A percentile compares a stretch with the other conserved stretches of the same genome.
Conservation (phyloP, 345 rosid genomes). For the Tarenaya hassleriana region DNA sequence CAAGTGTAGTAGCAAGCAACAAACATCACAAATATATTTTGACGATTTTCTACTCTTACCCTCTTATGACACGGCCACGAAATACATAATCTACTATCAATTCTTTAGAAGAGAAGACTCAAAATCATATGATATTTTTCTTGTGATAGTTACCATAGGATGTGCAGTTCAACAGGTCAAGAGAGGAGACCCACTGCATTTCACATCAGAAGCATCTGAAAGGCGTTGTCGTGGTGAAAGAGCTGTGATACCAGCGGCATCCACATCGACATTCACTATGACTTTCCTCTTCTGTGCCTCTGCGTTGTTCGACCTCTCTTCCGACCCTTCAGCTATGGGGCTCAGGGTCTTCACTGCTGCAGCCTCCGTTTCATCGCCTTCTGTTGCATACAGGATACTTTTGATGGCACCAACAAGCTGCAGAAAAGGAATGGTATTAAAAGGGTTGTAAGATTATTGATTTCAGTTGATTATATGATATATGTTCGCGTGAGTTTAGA, state of each 20-base stretch:
- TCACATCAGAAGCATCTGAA: slow-evolving; percentile 87
- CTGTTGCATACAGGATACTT: slow-evolving; percentile 72
- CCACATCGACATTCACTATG: slow-evolving; percentile 67
- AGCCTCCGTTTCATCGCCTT: slow-evolving; percentile 54
- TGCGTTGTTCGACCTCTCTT: slow-evolving; percentile 44
- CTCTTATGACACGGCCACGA: no score
- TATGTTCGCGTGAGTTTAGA: not conserved
- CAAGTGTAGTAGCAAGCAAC: no score
- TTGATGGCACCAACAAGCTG: slow-evolving; percentile 82
- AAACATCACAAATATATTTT: no score
- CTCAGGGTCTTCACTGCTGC: slow-evolving; percentile 60
- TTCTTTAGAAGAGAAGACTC: no score
- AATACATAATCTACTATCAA: no score
- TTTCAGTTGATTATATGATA: no score
- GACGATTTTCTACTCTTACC: no score
- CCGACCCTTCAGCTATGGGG: slow-evolving; percentile 70
- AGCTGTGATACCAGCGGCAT: slow-evolving; percentile 55
- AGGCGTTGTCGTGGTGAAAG: slow-evolving; percentile 84
- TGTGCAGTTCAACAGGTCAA: slow-evolving; percentile 76
- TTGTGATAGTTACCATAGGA: no score
- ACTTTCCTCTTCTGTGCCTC: slow-evolving; percentile 76
- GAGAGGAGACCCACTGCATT: slow-evolving; percentile 80
- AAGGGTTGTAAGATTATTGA: not conserved
- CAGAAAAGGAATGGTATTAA: not conserved
- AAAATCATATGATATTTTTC: no score